Conservation (phyloP, 108 stramenopile genomes). For the Asterionellopsis glacialis region DNA sequence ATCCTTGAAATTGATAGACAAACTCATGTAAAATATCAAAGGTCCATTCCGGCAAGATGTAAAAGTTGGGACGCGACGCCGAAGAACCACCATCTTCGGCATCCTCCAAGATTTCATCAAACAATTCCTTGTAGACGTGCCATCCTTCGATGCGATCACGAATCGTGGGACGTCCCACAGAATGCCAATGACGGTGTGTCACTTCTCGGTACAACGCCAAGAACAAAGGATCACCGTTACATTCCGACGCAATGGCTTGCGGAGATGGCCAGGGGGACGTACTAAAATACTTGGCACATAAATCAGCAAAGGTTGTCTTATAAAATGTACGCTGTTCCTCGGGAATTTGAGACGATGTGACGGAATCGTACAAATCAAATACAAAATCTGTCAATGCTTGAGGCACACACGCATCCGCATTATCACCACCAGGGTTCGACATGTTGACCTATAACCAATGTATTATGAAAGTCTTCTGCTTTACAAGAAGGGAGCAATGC, state of each 20-base stretch:
- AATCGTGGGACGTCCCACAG: constrained; percentile 66
- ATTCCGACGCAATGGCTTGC: constrained; percentile 72
- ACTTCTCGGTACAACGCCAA: constrained; percentile 83
- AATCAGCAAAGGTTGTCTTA: constrained; percentile 52
- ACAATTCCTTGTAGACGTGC: constrained; percentile 81
- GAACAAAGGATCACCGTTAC: constrained; percentile 82
- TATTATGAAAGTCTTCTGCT: background rate
- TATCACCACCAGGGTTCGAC: background rate
- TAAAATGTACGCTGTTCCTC: constrained; percentile 69
- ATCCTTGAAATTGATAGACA: constrained; percentile 97
- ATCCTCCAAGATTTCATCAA: constrained; percentile 72
- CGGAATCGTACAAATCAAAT: constrained; percentile 89
- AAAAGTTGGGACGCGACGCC: constrained; percentile 39
- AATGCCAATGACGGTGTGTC: constrained; percentile 81
- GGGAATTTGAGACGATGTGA: constrained; percentile 65
- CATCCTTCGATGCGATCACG: constrained; percentile 87
- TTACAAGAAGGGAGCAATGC: no score
- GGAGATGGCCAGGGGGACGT: constrained; percentile 81
- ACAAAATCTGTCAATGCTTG: constrained; percentile 84
- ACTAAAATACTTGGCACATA: constrained; percentile 78
- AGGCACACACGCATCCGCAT: constrained; percentile 55
- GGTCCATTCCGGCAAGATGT: constrained; percentile 91
- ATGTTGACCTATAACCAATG: background rate
- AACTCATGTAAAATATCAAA: constrained; percentile 99
- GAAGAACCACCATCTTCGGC: constrained; percentile 40